Conservation (phyloP, 306 rosid genomes). For the Cucurbita pepo region DNA sequence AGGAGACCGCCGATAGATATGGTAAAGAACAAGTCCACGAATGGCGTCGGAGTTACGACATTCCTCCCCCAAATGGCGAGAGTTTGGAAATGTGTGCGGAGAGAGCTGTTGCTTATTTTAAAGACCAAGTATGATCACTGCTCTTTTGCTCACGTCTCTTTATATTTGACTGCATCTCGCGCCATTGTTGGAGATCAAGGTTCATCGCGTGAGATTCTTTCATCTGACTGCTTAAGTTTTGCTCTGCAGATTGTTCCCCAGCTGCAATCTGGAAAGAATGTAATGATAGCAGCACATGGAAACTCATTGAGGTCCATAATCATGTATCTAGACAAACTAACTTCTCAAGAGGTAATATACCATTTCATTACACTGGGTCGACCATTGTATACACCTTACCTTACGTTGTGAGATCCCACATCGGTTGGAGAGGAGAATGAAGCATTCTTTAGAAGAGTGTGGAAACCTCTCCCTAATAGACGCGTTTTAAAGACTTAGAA, state of each 20-base stretch:
- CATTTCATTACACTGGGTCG: not conserved
- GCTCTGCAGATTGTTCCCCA: slow-evolving; percentile 75
- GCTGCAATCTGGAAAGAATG: slow-evolving; percentile 79
- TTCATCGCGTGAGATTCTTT: not conserved
- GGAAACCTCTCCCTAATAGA: no score
- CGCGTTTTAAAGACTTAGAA: no score
- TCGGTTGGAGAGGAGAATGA: no score
- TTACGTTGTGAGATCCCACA: no score
- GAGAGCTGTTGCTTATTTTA: slow-evolving; percentile 96
- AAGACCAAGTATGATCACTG: slow-evolving; percentile 41
- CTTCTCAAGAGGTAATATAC: slow-evolving; percentile 76
- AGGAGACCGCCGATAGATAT: slow-evolving; percentile 94
- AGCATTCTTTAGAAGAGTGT: no score
- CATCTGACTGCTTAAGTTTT: slow-evolving; percentile 16
- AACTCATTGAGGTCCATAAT: slow-evolving; percentile 94
- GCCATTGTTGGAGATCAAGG: not conserved
- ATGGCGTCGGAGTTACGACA: slow-evolving; percentile 96
- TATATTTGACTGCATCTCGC: not conserved
- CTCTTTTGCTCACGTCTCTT: not conserved
- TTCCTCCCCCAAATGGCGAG: slow-evolving; percentile 95
- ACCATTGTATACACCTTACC: not conserved
- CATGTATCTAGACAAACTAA: slow-evolving; percentile 92
- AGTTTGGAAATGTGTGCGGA: slow-evolving; percentile 99
- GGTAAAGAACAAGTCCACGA: slow-evolving; percentile 94
- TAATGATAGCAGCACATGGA: slow-evolving; percentile 98